Evolutionary conservation across 2,329 filamentous ascomycete genomes (phyloP).

Genomic region (Alternaria arbusti): DNA sequence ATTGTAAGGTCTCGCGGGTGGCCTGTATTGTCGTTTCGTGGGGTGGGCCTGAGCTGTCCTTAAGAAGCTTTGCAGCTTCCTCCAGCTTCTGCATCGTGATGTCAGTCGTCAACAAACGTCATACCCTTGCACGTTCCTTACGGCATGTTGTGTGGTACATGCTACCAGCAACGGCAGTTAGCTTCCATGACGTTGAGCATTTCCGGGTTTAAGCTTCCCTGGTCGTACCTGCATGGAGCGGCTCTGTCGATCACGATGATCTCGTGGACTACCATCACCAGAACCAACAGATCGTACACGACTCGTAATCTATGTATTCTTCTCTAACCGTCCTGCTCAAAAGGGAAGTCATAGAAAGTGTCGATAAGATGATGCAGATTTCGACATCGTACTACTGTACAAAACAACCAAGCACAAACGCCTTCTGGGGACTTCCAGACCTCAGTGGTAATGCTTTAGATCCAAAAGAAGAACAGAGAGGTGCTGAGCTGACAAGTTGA

Average conservation of each 20-base stretch:
- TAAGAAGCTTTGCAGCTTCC: neutral
- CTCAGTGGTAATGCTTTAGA: neutral
- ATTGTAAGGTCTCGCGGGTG: no score
- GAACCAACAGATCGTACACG: neutral
- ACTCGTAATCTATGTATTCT: neutral
- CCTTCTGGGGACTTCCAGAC: neutral
- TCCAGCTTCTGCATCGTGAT: neutral
- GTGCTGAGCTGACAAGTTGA: neutral
- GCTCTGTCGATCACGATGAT: neutral
- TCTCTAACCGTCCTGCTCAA: neutral
- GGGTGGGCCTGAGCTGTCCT: neutral
- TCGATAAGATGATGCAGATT: neutral
- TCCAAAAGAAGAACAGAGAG: neutral
- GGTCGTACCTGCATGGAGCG: constrained; percentile 6
- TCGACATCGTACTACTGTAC: neutral
- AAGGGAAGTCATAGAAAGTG: neutral
- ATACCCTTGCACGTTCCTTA: neutral
- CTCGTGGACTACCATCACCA: neutral
- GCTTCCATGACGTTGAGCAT: constrained; percentile 9
- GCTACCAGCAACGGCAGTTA: neutral
- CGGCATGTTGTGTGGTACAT: neutral
- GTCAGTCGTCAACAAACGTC: constrained; percentile 4
- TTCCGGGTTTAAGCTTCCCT: constrained; percentile 1
- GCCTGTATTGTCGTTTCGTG: neutral
- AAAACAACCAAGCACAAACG: neutral